Evolutionary conservation across 345 rosid genomes (phyloP).

Genomic region (Eucalyptus viminalis): DNA sequence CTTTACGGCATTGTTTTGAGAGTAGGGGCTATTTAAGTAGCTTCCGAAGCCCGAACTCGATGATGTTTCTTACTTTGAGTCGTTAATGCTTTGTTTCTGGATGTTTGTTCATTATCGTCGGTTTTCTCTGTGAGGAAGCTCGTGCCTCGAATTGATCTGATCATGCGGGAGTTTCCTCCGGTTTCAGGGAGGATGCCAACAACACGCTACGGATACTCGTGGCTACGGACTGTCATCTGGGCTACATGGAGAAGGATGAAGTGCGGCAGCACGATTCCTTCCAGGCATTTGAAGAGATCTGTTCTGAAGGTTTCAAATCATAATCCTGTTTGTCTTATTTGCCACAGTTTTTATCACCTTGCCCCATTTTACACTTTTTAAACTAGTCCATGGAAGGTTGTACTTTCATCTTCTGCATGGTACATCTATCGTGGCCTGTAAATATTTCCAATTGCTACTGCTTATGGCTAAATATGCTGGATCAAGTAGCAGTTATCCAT

Average conservation of each 20-base stretch:
- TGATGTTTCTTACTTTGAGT: not conserved
- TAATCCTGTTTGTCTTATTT: not conserved
- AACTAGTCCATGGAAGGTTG: not conserved
- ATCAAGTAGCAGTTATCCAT: not conserved
- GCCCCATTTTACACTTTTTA: not conserved
- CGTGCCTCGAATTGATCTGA: not conserved
- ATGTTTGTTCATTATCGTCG: not conserved
- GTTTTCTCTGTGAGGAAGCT: not conserved
- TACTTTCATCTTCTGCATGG: not conserved
- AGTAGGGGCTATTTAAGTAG: not conserved
- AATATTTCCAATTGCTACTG: not conserved
- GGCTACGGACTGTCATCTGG: slow-evolving; percentile 91
- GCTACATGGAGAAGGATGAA: slow-evolving; percentile 98
- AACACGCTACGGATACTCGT: slow-evolving; percentile 71
- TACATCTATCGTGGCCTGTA: not conserved
- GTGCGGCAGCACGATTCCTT: slow-evolving; percentile 90
- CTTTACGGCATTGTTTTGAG: not conserved
- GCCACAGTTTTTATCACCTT: not conserved
- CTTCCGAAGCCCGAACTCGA: not conserved
- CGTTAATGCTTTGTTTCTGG: not conserved
- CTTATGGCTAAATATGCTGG: not conserved
- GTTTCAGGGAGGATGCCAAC: slow-evolving; percentile 46
- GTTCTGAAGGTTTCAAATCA: slow-evolving; percentile 47
- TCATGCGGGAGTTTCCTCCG: not conserved
- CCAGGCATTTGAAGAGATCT: slow-evolving; percentile 89